A percentile compares a stretch with the other conserved stretches of the same genome.
Evolutionary conservation across 1,284 basidiomycete genomes (phyloP).

Genomic region (Rhodotorula sp.): DNA sequence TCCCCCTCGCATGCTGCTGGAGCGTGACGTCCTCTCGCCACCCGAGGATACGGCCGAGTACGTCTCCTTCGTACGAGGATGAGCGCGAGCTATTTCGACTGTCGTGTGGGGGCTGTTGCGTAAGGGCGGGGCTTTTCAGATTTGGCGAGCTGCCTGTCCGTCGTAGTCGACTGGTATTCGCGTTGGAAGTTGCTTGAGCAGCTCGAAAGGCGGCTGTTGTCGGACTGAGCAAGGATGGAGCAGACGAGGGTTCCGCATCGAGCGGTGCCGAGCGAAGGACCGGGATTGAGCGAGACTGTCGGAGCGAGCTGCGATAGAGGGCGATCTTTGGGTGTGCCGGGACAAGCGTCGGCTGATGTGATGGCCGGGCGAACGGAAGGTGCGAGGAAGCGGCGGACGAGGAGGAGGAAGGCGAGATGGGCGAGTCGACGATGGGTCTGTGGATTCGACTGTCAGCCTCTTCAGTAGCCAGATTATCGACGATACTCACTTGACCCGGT

Average conservation of each 20-base stretch:
- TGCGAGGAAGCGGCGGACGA: neutral
- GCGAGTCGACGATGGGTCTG: slow-evolving; percentile 16
- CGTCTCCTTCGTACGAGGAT: slow-evolving; percentile 36
- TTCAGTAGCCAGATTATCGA: too few relatives aligned
- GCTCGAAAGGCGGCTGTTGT: neutral
- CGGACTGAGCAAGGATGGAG: neutral
- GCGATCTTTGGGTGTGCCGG: neutral
- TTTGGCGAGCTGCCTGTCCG: neutral
- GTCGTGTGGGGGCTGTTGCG: neutral
- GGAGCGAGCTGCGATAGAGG: neutral
- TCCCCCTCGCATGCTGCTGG: neutral
- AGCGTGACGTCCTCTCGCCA: slow-evolving; percentile 33
- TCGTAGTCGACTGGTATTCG: neutral
- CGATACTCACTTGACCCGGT: slow-evolving; percentile 37
- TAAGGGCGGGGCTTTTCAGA: slow-evolving; percentile 3
- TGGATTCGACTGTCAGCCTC: neutral
- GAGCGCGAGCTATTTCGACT: neutral
- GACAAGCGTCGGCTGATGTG: slow-evolving; percentile 6
- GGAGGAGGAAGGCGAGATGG: neutral
- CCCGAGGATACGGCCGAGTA: slow-evolving; percentile 44
- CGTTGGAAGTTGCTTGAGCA: neutral
- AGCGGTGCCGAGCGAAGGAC: neutral
- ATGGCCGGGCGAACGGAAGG: slow-evolving; percentile 15
- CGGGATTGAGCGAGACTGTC: slow-evolving; percentile 22
- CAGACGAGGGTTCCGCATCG: neutral